phyloP scores from a whole-genome alignment of 2,329 filamentous ascomycete species.

The Colletotrichum euphorbiae region DNA sequence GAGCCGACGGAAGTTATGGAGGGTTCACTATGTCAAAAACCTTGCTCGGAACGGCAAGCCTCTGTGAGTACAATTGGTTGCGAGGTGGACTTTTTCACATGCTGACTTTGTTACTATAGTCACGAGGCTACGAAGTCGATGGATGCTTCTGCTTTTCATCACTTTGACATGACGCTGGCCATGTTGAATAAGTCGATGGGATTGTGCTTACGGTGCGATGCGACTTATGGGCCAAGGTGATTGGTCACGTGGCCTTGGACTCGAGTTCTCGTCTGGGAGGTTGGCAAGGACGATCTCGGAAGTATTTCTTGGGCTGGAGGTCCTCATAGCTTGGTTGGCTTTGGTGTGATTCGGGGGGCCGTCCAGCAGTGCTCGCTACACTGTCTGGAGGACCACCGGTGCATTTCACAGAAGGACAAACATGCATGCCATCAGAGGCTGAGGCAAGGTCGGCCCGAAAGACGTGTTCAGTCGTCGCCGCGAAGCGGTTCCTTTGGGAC shows the following conservation, averaged over 20 bases:
- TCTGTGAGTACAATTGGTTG: slow-evolving; percentile 39
- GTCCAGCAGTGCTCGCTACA: too few relatives aligned
- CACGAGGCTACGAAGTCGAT: slow-evolving; percentile 36
- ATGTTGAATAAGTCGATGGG: slow-evolving; percentile 82
- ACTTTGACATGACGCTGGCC: slow-evolving; percentile 76
- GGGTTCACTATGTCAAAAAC: slow-evolving; percentile 22
- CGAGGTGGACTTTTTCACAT: neutral
- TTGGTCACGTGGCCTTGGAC: neutral
- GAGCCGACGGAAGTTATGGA: slow-evolving; percentile 47
- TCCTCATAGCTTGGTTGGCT: neutral
- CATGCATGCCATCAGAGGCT: too few relatives aligned
- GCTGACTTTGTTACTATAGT: slow-evolving; percentile 12
- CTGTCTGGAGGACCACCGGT: too few relatives aligned
- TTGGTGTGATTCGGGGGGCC: too few relatives aligned
- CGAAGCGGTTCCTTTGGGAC: neutral
- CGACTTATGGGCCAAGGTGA: neutral
- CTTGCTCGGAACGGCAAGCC: slow-evolving; percentile 28
- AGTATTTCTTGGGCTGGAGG: neutral
- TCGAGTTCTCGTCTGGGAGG: neutral
- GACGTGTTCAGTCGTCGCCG: neutral
- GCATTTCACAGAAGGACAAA: too few relatives aligned
- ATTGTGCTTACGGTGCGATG: slow-evolving; percentile 66
- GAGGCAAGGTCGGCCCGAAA: neutral
- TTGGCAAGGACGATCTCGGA: neutral
- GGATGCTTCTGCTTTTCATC: slow-evolving; percentile 57